Evolutionary conservation across 2,329 filamentous ascomycete genomes (phyloP).

Genomic region (Alternaria longipes): DNA sequence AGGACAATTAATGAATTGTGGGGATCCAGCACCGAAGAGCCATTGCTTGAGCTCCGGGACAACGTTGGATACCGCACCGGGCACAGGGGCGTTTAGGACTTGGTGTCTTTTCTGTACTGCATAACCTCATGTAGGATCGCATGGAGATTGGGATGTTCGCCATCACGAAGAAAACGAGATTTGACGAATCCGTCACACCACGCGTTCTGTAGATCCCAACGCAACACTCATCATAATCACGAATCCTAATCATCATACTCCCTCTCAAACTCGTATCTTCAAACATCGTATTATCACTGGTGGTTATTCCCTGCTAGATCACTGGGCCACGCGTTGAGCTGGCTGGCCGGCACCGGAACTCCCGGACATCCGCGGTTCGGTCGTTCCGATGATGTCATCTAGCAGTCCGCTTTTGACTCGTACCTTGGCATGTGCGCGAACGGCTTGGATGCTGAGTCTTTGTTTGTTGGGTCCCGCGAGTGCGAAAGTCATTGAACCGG

Average conservation of each 20-base stretch:
- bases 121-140: not conserved
- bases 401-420: not conserved
- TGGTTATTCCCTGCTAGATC: not conserved
- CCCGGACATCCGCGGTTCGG: not conserved
- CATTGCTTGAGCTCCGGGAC: not conserved
- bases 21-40: constrained; percentile 1
- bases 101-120: not conserved
- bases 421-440: not conserved
- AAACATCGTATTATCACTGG: not conserved
- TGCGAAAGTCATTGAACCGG: not conserved
- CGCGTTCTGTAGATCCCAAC: not conserved
- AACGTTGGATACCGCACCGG: not conserved
- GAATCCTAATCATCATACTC: not conserved
- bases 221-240: not conserved
- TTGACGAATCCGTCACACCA: not conserved
- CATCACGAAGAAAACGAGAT: not conserved
- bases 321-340: not conserved
- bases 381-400: not conserved
- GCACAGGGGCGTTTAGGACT: constrained; percentile 1
- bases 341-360: not conserved
- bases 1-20: constrained; percentile 7
- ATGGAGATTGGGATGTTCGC: not conserved
- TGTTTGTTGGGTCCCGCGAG: not conserved
- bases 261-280: not conserved
- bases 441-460: not conserved